phyloP scores from a whole-genome alignment of 1,284 basidiomycete species.

The Testicularia cyperi region DNA sequence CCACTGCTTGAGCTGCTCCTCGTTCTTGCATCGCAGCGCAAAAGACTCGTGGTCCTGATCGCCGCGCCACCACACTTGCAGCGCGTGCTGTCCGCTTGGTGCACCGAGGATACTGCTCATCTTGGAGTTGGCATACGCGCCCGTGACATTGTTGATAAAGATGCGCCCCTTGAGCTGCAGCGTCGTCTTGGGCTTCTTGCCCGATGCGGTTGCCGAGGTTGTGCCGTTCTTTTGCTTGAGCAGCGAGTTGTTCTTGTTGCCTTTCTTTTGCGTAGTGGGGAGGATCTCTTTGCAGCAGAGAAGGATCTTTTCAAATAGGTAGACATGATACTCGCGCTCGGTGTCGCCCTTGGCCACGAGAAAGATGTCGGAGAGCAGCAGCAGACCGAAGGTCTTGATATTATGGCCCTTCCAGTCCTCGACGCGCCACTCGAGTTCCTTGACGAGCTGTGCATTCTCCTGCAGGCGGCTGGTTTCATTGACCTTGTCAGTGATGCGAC shows the following conservation, averaged over 20 bases:
- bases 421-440: slow-evolving; percentile 83
- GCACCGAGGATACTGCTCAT: slow-evolving; percentile 34
- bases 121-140: slow-evolving; percentile 65
- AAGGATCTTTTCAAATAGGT: slow-evolving; percentile 98
- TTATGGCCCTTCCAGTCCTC: slow-evolving; percentile 99
- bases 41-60: slow-evolving; percentile 89
- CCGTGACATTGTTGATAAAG: slow-evolving; percentile 92
- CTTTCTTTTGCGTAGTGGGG: slow-evolving; percentile 62
- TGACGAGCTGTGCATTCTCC: slow-evolving; percentile 80
- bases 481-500: slow-evolving; percentile 90
- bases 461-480: slow-evolving; percentile 88
- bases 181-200: slow-evolving; percentile 65
- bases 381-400: slow-evolving; percentile 85
- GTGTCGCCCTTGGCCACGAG: slow-evolving; percentile 94
- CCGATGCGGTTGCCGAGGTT: slow-evolving; percentile 4
- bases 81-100: slow-evolving; percentile 56
- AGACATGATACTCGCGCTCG: slow-evolving; percentile 96
- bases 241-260: slow-evolving; percentile 47
- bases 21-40: slow-evolving; percentile 84
- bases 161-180: slow-evolving; percentile 94
- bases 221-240: slow-evolving; percentile 45
- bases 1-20: slow-evolving; percentile 92
- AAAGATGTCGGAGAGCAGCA: slow-evolving; percentile 91
- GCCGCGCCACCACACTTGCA: slow-evolving; percentile 90
- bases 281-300: slow-evolving; percentile 90